Evolutionary conservation across 805 yeast species (phyloP), one percentile per base, ranked within the genome.

Genomic region (Kazachstania africana): DNA sequence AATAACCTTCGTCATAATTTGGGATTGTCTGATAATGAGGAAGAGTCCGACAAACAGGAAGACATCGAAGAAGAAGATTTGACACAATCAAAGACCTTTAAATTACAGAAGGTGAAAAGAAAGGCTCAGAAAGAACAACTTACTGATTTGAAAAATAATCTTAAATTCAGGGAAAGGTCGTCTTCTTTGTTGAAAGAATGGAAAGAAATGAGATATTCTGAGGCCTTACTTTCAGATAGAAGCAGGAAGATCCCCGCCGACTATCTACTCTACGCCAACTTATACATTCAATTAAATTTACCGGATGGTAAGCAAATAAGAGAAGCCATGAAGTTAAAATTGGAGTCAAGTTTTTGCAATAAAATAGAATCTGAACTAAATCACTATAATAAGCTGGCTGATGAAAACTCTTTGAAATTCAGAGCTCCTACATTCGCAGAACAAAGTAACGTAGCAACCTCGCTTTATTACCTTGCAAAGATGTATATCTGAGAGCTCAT

Each of bases 11-110:
- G 10, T 21, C 44, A 22, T 32, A 32, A 13, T 34, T 39, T 21
- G 33, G 55, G 26, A 27, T 42, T 3, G 26, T 28, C 3, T 43
- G 47, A 4, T 35, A 42, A 12, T 29, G 36, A 16, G 23, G 35
- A 20, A 48, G 54, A 24, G 41, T 43, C 16, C 36, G 9, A 19
- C 6, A 10, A 8, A n/a, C n/a, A 42, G 12, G 26, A 38, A 15
- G 33, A 28, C 3, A 18, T 21, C 6, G 29, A 35, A 12, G 35
- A 34, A 16, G 43, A 37, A 5, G 46, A 38, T 5, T 27, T 54
- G 36, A 43, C 52, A 6, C 57, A 53, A 29, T 48, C 55, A 0
- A 48, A 50, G 31, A 54, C 49, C 3, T 50, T 45, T 27, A 47
- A 45, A 25, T 33, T 47, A 8, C 42, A 46, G 3, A 50, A 47